These are phyloP conservation scores for Zygoascus bituminiphila DNA, from an alignment of 805 yeast genomes.

Conservation along the genomic window DNA sequence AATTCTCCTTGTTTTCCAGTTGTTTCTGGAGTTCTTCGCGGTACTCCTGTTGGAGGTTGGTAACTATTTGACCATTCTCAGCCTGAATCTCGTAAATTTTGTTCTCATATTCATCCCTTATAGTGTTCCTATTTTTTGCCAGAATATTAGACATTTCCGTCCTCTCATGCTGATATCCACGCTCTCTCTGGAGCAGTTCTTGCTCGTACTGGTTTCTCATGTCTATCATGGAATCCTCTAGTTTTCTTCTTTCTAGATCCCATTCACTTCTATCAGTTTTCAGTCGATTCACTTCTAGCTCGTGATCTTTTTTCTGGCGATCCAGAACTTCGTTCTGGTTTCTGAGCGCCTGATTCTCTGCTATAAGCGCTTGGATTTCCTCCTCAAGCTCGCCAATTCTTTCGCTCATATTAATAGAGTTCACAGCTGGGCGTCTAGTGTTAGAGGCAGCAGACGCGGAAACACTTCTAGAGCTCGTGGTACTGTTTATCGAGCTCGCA, in stretches of 20 bases:
- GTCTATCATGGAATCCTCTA: slow-evolving; percentile 28
- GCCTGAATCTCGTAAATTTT: slow-evolving; percentile 1
- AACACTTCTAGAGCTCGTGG: neutral
- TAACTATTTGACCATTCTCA: neutral
- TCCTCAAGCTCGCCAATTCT: neutral
- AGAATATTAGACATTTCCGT: neutral
- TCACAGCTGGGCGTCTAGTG: neutral
- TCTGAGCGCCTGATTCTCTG: neutral
- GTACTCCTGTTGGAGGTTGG: slow-evolving; percentile 21
- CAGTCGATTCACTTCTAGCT: slow-evolving; percentile 8
- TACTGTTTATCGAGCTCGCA: neutral
- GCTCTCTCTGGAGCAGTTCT: neutral
- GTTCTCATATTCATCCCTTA: neutral
- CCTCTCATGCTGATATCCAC: neutral
- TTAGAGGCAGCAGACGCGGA: neutral
- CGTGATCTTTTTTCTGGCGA: neutral
- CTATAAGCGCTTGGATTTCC: neutral
- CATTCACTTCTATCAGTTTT: slow-evolving; percentile 34
- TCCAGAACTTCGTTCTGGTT: neutral
- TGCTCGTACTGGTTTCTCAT: slow-evolving; percentile 1
- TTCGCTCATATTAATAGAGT: neutral
- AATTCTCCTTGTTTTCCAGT: neutral
- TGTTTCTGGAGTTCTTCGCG: slow-evolving; percentile 5
- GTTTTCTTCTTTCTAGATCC: slow-evolving; percentile 31
- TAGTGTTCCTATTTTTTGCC: neutral